Percentiles rank a stretch among this genome's conserved stretches.
Evolutionary conservation across 768 basidiomycete genomes (phyloP).

Genomic region (Lactifluus subvellereus): DNA sequence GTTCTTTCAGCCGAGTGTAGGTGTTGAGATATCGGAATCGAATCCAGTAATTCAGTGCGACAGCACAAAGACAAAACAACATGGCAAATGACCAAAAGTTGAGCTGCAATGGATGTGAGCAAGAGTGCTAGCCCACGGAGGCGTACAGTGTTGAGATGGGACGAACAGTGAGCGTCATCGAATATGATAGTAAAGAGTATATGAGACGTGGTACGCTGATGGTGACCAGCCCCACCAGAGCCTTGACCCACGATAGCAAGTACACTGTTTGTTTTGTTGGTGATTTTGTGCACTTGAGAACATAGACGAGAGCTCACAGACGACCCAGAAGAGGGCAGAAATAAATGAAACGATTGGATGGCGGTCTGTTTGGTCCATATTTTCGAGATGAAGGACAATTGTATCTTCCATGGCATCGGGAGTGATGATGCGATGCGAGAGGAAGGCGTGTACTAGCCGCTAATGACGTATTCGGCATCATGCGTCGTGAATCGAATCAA

Average conservation of each 20-base stretch:
- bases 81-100: conserved; percentile 89
- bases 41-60: conserved; percentile 78
- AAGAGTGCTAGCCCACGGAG: neutral
- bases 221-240: conserved; percentile 71
- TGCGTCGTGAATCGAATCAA: neutral
- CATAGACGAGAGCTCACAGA: conserved; percentile 46
- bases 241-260: conserved; percentile 72
- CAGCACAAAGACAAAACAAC: conserved; percentile 59
- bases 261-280: conserved; percentile 48
- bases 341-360: conserved; percentile 74
- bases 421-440: neutral
- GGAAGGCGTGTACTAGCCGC: neutral
- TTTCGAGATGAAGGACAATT: conserved; percentile 3
- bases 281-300: conserved; percentile 7
- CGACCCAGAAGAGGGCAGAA: conserved; percentile 80
- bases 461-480: conserved; percentile 11
- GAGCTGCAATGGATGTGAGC: conserved; percentile 43
- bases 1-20: conserved; percentile 72
- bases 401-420: conserved; percentile 9
- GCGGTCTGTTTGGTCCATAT: conserved; percentile 32
- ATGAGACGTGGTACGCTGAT: conserved; percentile 77
- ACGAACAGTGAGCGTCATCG: conserved; percentile 77
- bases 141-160: neutral
- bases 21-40: conserved; percentile 74
- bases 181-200: conserved; percentile 76